Evolutionary conservation across 805 yeast species (phyloP).

Genomic region (Grigorovia transvaalensis): DNA sequence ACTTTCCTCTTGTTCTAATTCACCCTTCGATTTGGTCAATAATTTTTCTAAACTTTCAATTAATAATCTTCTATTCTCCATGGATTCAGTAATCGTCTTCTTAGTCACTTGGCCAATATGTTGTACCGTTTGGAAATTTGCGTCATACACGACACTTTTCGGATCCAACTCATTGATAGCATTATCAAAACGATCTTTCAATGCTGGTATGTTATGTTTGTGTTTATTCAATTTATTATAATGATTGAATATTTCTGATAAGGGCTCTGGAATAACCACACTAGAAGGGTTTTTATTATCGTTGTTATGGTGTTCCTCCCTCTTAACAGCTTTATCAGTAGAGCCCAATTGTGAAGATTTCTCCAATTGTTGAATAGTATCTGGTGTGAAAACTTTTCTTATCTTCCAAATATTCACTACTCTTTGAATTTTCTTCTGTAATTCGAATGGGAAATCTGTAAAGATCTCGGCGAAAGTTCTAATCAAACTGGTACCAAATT

Average conservation of each 20-base stretch:
- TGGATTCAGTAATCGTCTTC: slow-evolving; percentile 21
- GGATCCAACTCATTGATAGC: slow-evolving; percentile 21
- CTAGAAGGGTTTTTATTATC: slow-evolving; percentile 7
- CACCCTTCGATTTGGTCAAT: slow-evolving; percentile 18
- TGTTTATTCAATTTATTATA: slow-evolving; percentile 15
- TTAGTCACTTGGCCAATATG: slow-evolving; percentile 24
- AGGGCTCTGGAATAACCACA: slow-evolving; percentile 18
- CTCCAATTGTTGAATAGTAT: slow-evolving; percentile 22
- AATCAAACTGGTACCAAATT: slow-evolving; percentile 23
- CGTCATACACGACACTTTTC: slow-evolving; percentile 20
- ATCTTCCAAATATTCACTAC: slow-evolving; percentile 59
- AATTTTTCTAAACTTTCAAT: slow-evolving; percentile 18
- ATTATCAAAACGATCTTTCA: slow-evolving; percentile 22
- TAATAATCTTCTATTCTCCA: slow-evolving; percentile 20
- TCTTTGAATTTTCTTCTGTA: slow-evolving; percentile 43
- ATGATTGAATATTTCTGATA: slow-evolving; percentile 5
- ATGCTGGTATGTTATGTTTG: slow-evolving; percentile 16
- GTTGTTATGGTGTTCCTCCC: neutral
- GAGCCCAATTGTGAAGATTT: slow-evolving; percentile 7
- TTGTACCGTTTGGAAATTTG: slow-evolving; percentile 24
- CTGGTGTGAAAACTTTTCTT: slow-evolving; percentile 37
- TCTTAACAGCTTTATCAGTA: neutral
- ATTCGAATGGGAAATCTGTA: slow-evolving; percentile 30
- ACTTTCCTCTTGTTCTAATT: slow-evolving; percentile 23
- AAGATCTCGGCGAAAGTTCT: slow-evolving; percentile 30